Evolutionary conservation across 139 green algal species (phyloP).

Genomic region (Picocystis salinarum): DNA sequence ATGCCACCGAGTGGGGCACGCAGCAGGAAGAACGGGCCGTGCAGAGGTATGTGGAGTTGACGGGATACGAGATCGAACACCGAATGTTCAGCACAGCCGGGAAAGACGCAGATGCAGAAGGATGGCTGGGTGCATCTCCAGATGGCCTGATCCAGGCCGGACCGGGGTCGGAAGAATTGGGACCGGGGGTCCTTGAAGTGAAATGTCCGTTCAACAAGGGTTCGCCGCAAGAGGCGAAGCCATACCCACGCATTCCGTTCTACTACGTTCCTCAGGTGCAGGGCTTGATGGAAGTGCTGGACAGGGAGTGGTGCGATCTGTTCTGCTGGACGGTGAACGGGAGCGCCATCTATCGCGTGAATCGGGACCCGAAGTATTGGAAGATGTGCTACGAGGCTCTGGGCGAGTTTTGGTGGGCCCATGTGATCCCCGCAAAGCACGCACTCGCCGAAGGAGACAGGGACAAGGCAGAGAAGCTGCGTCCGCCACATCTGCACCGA

Average conservation of each 20-base stretch:
- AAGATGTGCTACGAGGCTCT: constrained; percentile 28
- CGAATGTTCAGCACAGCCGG: constrained; percentile 3
- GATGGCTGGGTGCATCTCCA: constrained; percentile 43
- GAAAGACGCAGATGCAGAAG: constrained; percentile 24
- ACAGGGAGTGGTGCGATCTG: constrained; percentile 37
- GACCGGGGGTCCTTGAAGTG: constrained; percentile 35
- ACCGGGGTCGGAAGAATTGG: not conserved
- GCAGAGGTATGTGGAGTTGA: constrained; percentile 13
- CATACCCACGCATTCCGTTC: constrained; percentile 19
- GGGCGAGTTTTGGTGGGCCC: constrained; percentile 46
- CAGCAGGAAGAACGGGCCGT: constrained; percentile 24
- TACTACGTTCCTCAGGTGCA: constrained; percentile 60
- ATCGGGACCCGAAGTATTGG: constrained; percentile 47
- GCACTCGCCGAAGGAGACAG: constrained; percentile 1
- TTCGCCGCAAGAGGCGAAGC: constrained; percentile 15
- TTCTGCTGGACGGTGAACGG: constrained; percentile 35
- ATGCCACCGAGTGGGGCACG: constrained; percentile 41
- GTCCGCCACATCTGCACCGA: no score
- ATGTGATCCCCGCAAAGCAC: constrained; percentile 31
- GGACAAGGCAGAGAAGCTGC: not conserved
- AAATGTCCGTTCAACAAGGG: constrained; percentile 52
- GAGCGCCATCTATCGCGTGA: constrained; percentile 35
- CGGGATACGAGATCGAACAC: not conserved
- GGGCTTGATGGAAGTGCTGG: constrained; percentile 49
- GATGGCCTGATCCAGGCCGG: constrained; percentile 29